These are phyloP conservation scores for Spizellomyces sp. DNA, from an alignment of 192 early-diverging fungal genomes.

Conservation along the genomic window DNA sequence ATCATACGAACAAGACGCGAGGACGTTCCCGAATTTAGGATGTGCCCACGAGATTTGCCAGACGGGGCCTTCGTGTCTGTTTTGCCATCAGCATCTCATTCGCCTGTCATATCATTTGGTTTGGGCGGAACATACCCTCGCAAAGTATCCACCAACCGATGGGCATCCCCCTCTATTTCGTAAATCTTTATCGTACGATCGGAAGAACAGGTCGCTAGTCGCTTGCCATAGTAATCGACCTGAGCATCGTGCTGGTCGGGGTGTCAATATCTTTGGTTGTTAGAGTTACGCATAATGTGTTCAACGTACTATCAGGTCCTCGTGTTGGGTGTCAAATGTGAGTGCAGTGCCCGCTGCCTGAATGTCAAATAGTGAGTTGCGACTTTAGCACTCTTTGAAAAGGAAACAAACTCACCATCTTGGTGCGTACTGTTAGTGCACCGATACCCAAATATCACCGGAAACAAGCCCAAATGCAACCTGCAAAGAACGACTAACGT, in stretches of 20 bases:
- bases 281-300: background rate
- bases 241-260: slow-evolving; percentile 71
- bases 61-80: slow-evolving; percentile 94
- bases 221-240: slow-evolving; percentile 82
- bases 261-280: background rate
- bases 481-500: too few relatives aligned
- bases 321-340: slow-evolving; percentile 83
- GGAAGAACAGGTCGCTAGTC: slow-evolving; percentile 97
- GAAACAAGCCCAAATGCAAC: too few relatives aligned
- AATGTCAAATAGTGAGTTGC: too few relatives aligned
- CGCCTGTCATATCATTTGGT: too few relatives aligned
- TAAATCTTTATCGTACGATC: slow-evolving; percentile 94
- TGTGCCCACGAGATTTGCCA: slow-evolving; percentile 99
- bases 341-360: slow-evolving; percentile 33
- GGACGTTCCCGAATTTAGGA: slow-evolving; percentile 93
- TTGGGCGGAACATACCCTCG: slow-evolving; percentile 59
- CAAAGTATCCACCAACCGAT: slow-evolving; percentile 68
- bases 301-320: slow-evolving; percentile 81
- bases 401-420: too few relatives aligned
- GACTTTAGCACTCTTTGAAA: too few relatives aligned
- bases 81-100: too few relatives aligned
- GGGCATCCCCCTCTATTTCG: slow-evolving; percentile 78
- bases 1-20: slow-evolving; percentile 97
- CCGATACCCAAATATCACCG: too few relatives aligned
- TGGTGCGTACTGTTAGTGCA: too few relatives aligned